phyloP scores from a whole-genome alignment of 2,329 filamentous ascomycete species.

The Dactylellina sp. region DNA sequence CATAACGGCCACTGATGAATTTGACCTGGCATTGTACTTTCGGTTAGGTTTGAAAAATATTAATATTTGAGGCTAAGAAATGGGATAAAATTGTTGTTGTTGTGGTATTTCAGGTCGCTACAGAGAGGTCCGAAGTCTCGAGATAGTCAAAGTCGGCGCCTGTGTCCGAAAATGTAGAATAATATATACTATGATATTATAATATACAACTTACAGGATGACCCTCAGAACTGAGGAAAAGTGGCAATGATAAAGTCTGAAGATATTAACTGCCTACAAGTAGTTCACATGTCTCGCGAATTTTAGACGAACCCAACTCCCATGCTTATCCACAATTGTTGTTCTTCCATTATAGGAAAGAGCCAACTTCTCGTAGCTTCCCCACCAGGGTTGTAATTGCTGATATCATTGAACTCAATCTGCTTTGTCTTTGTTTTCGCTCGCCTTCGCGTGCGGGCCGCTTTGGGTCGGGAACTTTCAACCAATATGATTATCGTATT shows the following conservation, averaged over 20 bases:
- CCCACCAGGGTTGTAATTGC: slow-evolving; percentile 14
- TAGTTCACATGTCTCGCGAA: background rate
- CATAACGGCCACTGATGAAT: slow-evolving; percentile 60
- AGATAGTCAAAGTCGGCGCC: too few relatives aligned
- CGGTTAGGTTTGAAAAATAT: too few relatives aligned
- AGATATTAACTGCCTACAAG: too few relatives aligned
- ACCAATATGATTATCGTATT: background rate
- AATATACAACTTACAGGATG: too few relatives aligned
- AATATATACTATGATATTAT: too few relatives aligned
- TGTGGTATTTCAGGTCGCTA: too few relatives aligned
- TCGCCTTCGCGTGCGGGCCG: background rate
- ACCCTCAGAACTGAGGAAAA: too few relatives aligned
- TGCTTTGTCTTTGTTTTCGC: background rate
- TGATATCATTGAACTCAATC: background rate
- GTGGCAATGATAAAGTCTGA: too few relatives aligned
- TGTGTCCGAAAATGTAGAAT: too few relatives aligned
- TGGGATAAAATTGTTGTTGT: too few relatives aligned
- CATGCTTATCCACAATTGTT: slow-evolving; percentile 8
- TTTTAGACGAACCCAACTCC: background rate
- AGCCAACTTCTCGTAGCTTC: slow-evolving; percentile 23
- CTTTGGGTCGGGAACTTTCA: background rate
- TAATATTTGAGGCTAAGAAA: too few relatives aligned
- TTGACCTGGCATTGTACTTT: slow-evolving; percentile 56
- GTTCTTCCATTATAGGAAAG: slow-evolving; percentile 28
- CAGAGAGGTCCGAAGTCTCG: too few relatives aligned